These are phyloP conservation scores for Penstemon barbatus DNA, from an alignment of 257 asterid genomes.

Conservation along the genomic window DNA sequence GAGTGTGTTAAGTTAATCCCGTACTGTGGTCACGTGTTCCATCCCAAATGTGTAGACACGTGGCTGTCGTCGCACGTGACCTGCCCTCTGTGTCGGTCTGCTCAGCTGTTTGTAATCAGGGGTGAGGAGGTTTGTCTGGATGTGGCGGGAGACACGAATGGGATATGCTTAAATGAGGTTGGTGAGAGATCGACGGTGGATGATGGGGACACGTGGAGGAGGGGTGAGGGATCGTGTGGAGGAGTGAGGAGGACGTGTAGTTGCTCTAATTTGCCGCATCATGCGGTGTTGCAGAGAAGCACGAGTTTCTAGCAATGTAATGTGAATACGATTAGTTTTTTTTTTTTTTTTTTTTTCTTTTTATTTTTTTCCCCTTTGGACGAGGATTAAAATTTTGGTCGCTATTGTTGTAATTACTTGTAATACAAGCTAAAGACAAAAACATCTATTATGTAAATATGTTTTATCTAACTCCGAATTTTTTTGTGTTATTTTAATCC, in stretches of 20 bases:
- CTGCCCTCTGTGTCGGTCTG: conserved; percentile 77
- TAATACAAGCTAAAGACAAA: not conserved
- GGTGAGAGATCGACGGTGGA: conserved; percentile 33
- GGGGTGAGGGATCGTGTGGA: not conserved
- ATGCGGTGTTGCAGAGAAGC: conserved; percentile 37
- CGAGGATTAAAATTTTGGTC: too few relatives aligned
- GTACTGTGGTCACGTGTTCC: conserved; percentile 78
- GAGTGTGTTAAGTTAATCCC: conserved; percentile 69
- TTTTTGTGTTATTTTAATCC: too few relatives aligned
- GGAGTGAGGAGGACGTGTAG: conserved; percentile 32
- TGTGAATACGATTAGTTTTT: not conserved
- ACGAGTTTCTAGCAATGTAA: conserved; percentile 35
- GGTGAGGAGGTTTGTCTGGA: conserved; percentile 52
- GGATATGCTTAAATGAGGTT: conserved; percentile 4
- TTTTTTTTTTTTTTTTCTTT: not conserved
- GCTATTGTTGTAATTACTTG: conserved; percentile 21
- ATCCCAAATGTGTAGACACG: conserved; percentile 68
- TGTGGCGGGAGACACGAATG: conserved; percentile 28
- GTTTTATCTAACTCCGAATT: too few relatives aligned
- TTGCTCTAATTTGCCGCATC: conserved; percentile 14
- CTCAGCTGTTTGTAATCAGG: conserved; percentile 37
- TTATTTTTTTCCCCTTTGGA: not conserved
- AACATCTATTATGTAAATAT: too few relatives aligned
- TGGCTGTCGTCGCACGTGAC: conserved; percentile 82
- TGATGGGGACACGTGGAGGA: conserved; percentile 34